Evolutionary conservation across 352 stramenopile genomes (phyloP).

Genomic region (Aphanomyces stellatus): DNA sequence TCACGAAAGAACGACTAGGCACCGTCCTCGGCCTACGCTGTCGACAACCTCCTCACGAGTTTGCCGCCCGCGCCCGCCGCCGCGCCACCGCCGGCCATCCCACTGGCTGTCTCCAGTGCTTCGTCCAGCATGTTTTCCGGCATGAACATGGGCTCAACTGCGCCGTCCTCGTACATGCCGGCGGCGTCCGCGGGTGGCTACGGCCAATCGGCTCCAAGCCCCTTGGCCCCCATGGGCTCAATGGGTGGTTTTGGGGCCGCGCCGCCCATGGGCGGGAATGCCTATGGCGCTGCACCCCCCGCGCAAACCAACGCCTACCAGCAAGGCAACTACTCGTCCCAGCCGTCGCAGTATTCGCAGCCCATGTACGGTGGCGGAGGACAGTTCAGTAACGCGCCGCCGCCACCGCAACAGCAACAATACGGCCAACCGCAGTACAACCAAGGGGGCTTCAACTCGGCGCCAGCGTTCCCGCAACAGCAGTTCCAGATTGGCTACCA

Average conservation of each 20-base stretch:
- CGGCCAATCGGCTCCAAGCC: background rate
- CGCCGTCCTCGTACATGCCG: background rate
- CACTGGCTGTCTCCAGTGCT: constrained; percentile 23
- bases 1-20: constrained; percentile 5
- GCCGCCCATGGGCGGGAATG: background rate
- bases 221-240: background rate
- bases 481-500: constrained; percentile 18
- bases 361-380: background rate
- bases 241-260: background rate
- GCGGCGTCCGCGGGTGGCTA: background rate
- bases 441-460: background rate
- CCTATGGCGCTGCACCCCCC: background rate
- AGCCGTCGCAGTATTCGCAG: background rate
- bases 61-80: constrained; percentile 39
- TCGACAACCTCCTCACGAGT: constrained; percentile 31
- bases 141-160: constrained; percentile 33
- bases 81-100: constrained; percentile 25
- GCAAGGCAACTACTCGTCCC: background rate
- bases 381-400: constrained; percentile 7
- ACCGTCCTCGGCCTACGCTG: constrained; percentile 7
- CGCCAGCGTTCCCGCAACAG: constrained; percentile 31
- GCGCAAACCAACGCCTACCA: background rate
- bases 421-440: constrained; percentile 19
- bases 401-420: constrained; percentile 2
- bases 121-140: constrained; percentile 50